These are phyloP conservation scores for Euclidium syriacum DNA, from an alignment of 345 rosid species.

Conservation along the genomic window DNA sequence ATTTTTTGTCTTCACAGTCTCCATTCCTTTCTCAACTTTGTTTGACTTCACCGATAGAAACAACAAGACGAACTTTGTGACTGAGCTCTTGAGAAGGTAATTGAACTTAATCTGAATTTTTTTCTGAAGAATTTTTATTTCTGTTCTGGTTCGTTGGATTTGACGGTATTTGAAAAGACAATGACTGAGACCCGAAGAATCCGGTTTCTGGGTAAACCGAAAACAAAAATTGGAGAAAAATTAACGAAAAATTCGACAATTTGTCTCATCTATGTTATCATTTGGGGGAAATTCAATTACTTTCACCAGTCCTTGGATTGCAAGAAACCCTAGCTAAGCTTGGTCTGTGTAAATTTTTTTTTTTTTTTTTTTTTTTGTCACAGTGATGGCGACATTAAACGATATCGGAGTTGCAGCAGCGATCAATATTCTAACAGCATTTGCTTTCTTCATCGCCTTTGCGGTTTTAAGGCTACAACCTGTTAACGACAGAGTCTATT, in stretches of 20 bases:
- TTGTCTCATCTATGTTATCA: not conserved
- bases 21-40: not conserved
- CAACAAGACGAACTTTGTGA: not conserved
- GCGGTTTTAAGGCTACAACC: slow-evolving; percentile 87
- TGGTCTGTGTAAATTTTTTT: not conserved
- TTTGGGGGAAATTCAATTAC: not conserved
- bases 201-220: not conserved
- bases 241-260: not conserved
- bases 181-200: not conserved
- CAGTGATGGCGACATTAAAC: slow-evolving; percentile 62
- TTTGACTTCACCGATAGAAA: slow-evolving; percentile 1
- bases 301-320: slow-evolving; percentile 13
- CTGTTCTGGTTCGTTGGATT: not conserved
- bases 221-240: too few relatives aligned
- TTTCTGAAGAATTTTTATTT: not conserved
- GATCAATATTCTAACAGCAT: slow-evolving; percentile 71
- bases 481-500: slow-evolving; percentile 83
- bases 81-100: slow-evolving; percentile 21
- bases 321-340: slow-evolving; percentile 2
- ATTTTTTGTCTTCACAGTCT: not conserved
- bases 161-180: not conserved
- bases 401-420: slow-evolving; percentile 85
- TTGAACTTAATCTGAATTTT: not conserved
- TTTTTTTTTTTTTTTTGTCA: not conserved
- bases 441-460: slow-evolving; percentile 70